Conservation (phyloP, 2,329 filamentous ascomycete species). For the Zalaria sp. region DNA sequence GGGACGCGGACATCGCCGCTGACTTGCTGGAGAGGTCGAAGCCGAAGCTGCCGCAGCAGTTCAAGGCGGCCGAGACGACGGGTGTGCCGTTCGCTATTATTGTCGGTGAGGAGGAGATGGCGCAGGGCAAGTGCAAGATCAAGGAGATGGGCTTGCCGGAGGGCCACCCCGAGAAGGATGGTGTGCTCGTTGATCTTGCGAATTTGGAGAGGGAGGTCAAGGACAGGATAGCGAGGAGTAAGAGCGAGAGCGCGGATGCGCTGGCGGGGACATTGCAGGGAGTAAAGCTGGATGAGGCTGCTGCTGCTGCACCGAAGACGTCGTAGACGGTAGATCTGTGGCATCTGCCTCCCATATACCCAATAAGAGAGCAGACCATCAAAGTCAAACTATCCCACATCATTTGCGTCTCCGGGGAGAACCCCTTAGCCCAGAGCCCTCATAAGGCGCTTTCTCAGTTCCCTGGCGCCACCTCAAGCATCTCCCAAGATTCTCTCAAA, state of each 20-base stretch:
- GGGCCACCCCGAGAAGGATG: conserved; percentile 82
- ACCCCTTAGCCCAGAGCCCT: no score
- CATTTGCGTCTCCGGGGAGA: no score
- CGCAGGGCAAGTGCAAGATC: conserved; percentile 69
- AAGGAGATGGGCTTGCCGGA: conserved; percentile 73
- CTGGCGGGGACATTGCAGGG: conserved; percentile 4
- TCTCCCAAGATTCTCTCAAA: neutral
- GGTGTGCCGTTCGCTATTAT: conserved; percentile 79
- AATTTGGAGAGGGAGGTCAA: conserved; percentile 52
- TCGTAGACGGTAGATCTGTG: neutral
- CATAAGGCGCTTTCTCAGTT: no score
- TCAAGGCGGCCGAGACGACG: conserved; percentile 72
- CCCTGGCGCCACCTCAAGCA: no score
- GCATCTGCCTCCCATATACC: no score
- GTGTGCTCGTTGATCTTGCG: conserved; percentile 54
- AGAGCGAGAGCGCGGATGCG: conserved; percentile 13
- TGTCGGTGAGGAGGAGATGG: conserved; percentile 79
- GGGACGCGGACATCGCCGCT: conserved; percentile 81
- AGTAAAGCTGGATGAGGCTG: conserved; percentile 9
- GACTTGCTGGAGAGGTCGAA: conserved; percentile 86
- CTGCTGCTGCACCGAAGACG: conserved; percentile 9
- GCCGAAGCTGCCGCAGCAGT: conserved; percentile 76
- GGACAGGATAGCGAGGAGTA: conserved; percentile 27
- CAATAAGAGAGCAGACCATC: no score
- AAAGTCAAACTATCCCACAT: no score